Conservation (phyloP, 176 grass and related monocot genomes). For the Carex littledalei region DNA sequence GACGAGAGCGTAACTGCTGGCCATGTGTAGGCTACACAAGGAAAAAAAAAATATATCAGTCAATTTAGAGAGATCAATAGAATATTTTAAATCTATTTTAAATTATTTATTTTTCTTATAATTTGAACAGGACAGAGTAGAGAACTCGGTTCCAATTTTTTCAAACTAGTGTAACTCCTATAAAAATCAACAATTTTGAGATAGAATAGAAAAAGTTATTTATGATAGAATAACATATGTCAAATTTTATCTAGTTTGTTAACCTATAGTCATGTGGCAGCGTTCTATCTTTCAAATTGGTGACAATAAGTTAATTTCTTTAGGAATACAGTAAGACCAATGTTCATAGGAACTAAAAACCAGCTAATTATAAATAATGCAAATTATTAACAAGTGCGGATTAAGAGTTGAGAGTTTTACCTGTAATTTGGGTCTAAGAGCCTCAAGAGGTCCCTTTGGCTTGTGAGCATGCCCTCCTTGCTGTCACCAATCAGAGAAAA, state of each 20-base stretch:
- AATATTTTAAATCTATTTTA: constrained; percentile 9
- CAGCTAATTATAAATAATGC: not conserved
- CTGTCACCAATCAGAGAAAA: constrained; percentile 35
- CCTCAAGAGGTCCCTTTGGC: constrained; percentile 87
- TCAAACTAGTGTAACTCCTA: not conserved
- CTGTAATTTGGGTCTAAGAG: constrained; percentile 89
- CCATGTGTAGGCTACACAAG: constrained; percentile 55
- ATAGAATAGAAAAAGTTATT: not conserved
- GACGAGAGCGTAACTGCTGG: constrained; percentile 56
- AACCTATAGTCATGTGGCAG: not conserved
- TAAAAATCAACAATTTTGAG: not conserved
- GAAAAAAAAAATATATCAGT: constrained; percentile 10
- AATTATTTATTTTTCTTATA: not conserved
- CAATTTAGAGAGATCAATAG: constrained; percentile 10
- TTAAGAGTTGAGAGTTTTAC: constrained; percentile 21
- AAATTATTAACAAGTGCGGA: not conserved
- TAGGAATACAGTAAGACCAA: not conserved
- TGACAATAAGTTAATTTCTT: not conserved
- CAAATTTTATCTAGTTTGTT: not conserved
- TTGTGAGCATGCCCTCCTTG: constrained; percentile 72
- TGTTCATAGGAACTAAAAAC: not conserved
- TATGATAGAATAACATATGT: not conserved
- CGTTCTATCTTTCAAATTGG: not conserved
- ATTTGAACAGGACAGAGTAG: not conserved
- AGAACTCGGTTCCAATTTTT: not conserved